Percentiles rank a stretch among this genome's conserved stretches.
These are phyloP conservation scores for Ascochyta lentis DNA, from an alignment of 2,329 filamentous ascomycete species.

Conservation along the genomic window DNA sequence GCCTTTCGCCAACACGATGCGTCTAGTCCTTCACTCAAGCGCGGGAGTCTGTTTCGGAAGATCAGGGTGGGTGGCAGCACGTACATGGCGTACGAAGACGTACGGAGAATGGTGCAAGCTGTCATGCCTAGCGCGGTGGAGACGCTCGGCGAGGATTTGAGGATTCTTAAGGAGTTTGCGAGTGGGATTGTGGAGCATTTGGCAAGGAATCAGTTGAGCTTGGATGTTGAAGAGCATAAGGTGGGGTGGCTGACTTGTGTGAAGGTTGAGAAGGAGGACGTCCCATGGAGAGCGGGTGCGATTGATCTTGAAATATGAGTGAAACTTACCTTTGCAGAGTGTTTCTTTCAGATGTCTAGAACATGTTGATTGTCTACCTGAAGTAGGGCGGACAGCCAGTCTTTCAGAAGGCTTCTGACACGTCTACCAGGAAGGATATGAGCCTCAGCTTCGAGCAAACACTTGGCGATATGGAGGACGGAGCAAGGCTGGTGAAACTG, in stretches of 20 bases:
- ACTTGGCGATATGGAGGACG: no score
- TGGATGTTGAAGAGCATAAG: slow-evolving; percentile 32
- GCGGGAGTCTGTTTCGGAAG: slow-evolving; percentile 36
- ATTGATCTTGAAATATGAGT: no score
- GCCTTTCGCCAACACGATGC: slow-evolving; percentile 24
- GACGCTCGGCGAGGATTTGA: not conserved
- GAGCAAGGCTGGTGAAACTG: no score
- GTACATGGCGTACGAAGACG: slow-evolving; percentile 38
- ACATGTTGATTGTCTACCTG: not conserved
- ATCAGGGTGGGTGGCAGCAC: slow-evolving; percentile 35
- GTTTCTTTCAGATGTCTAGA: not conserved
- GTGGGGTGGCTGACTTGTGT: slow-evolving; percentile 48
- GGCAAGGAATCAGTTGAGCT: slow-evolving; percentile 28
- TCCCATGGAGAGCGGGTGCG: slow-evolving; percentile 34
- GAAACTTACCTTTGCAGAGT: not conserved
- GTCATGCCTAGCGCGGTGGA: slow-evolving; percentile 21
- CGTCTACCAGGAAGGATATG: not conserved
- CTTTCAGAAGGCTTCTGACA: not conserved
- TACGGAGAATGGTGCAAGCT: slow-evolving; percentile 21
- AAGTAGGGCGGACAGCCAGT: not conserved
- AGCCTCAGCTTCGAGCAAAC: not conserved
- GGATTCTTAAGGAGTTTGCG: not conserved
- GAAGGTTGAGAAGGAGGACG: slow-evolving; percentile 33
- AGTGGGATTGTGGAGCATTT: slow-evolving; percentile 35
- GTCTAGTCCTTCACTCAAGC: slow-evolving; percentile 10